Percentiles rank a stretch among this genome's conserved stretches.
Conservation (phyloP, 768 basidiomycete species). For the Termitomyces titanicus region DNA sequence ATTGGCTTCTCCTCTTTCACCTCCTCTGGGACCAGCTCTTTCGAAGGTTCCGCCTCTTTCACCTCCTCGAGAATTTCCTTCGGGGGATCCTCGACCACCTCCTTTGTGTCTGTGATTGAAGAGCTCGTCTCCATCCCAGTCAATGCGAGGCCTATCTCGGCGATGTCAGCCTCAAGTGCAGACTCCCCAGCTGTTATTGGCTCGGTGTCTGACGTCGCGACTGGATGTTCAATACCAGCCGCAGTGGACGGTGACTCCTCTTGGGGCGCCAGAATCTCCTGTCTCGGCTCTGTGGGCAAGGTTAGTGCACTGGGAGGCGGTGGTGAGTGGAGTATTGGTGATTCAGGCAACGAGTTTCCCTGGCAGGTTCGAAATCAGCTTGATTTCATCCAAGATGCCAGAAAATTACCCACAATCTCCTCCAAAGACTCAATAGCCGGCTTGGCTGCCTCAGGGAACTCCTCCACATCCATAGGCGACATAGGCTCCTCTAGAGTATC, state of each 20-base stretch:
- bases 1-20: neutral
- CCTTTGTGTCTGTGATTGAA: neutral
- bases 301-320: neutral
- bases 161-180: constrained; percentile 1
- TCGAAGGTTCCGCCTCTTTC: neutral
- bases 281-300: neutral
- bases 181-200: neutral
- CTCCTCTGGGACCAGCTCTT: neutral
- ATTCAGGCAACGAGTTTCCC: constrained; percentile 12
- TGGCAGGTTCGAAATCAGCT: neutral
- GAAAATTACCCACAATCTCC: constrained; percentile 1
- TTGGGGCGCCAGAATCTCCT: neutral
- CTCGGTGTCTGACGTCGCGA: neutral
- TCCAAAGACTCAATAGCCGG: constrained; percentile 1
- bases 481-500: constrained; percentile 1
- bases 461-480: constrained; percentile 11
- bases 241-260: neutral
- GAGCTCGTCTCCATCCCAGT: neutral
- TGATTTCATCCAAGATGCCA: neutral
- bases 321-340: constrained; percentile 12
- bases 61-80: neutral
- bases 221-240: neutral
- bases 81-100: neutral
- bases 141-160: constrained; percentile 4
- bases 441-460: constrained; percentile 4